Evolutionary conservation across 768 basidiomycete genomes (phyloP).

Genomic region (Psilocybe subaeruginosa): DNA sequence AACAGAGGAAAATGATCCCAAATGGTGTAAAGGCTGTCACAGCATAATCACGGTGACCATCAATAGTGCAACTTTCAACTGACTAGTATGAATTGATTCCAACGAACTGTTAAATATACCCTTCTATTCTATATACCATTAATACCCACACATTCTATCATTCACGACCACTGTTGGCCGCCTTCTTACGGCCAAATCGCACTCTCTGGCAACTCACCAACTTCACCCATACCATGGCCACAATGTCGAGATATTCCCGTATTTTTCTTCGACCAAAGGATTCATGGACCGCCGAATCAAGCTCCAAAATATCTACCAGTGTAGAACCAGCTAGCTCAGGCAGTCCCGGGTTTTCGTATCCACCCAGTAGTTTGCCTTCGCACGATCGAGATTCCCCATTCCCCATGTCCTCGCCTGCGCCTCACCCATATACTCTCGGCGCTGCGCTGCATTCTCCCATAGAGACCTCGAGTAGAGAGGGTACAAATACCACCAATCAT

Average conservation of each 20-base stretch:
- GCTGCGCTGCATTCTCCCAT: constrained; percentile 17
- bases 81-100: neutral
- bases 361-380: constrained; percentile 20
- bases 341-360: constrained; percentile 24
- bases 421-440: constrained; percentile 26
- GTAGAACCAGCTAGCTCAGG: constrained; percentile 17
- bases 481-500: constrained; percentile 5
- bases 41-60: neutral
- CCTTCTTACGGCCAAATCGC: neutral
- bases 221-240: neutral
- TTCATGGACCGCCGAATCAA: constrained; percentile 20
- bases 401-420: constrained; percentile 19
- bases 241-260: constrained; percentile 22
- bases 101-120: neutral
- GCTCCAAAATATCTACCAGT: constrained; percentile 18
- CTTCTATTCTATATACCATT: neutral
- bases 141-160: neutral
- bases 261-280: constrained; percentile 23
- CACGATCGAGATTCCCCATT: constrained; percentile 15
- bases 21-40: neutral
- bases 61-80: neutral
- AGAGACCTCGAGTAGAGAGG: constrained; percentile 8
- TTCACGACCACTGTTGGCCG: neutral
- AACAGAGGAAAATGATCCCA: neutral
- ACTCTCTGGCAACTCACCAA: neutral